Evolutionary conservation across 768 basidiomycete genomes (phyloP), one percentile per base, ranked within the genome.

Genomic region (Mycena vulgaris): DNA sequence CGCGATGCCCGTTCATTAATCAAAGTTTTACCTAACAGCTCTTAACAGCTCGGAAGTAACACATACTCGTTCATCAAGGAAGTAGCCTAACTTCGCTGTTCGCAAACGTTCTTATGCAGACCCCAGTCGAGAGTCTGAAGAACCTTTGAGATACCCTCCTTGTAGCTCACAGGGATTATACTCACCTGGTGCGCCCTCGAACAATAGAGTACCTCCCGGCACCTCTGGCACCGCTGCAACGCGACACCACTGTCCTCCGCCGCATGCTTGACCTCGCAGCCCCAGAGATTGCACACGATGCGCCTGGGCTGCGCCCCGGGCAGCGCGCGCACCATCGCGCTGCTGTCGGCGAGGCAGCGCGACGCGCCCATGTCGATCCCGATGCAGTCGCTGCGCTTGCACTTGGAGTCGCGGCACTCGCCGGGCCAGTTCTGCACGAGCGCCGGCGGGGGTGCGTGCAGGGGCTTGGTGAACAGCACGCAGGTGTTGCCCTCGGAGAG

Each of bases 201-300:
- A 30, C 72, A 75, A 40, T 75, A 75, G 10, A 71, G 45, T 19
- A 62, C 66, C 57, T 74, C 72, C 5, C 69, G 69, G 33, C 70
- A 75, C 60, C 49, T 45, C 31, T 70, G 73, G 40, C 73, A 75
- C 17, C 72, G 68, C 48, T 57, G 57, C 28, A 74, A 49, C 19
- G 56, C 57, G 27, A 27, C 35, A 5, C 13, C 51, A 48, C 57
- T 42, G 6, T 63, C 39, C 25, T 42, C 49, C 25, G 45, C 51
- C 4, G 56, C 49, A 69, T 75, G 39, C 33, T 47, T 13, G 1
- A 60, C 56, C 8, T 66, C 31, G 28, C 73, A 75, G 14, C 23
- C 53, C 75, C 68, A 66, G 33, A 74, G 27, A 66, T 75, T 75
- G 57, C 73, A 75, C 62, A 67, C 13, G 4, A 72, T 37, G 8